Conservation (phyloP, 2,329 filamentous ascomycete species). For the Trichophyton rubrum region DNA sequence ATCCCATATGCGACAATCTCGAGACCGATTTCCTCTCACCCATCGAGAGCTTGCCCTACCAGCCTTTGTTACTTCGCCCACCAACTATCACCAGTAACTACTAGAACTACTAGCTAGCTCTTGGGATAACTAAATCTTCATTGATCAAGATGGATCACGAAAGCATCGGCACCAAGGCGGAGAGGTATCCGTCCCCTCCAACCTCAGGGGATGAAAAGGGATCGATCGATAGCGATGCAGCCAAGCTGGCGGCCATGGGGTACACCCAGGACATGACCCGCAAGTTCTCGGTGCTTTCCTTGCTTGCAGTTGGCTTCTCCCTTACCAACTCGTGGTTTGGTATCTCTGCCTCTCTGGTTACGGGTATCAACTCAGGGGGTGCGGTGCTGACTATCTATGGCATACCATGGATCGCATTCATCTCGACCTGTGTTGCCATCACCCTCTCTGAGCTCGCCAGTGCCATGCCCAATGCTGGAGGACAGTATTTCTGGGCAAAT, state of each 20-base stretch:
- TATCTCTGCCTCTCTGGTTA: slow-evolving; percentile 38
- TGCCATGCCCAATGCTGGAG: slow-evolving; percentile 40
- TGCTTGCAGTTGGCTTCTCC: slow-evolving; percentile 40
- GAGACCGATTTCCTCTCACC: not conserved
- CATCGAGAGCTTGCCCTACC: not conserved
- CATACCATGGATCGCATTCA: slow-evolving; percentile 35
- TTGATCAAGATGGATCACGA: slow-evolving; percentile 3
- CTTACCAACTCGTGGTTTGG: slow-evolving; percentile 43
- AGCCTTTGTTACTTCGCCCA: not conserved
- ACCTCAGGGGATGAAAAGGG: not conserved
- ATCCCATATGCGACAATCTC: not conserved
- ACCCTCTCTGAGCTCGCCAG: slow-evolving; percentile 38
- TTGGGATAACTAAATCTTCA: too few relatives aligned
- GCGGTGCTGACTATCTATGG: slow-evolving; percentile 40
- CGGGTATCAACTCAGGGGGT: slow-evolving; percentile 40
- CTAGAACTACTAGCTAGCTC: too few relatives aligned
- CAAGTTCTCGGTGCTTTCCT: slow-evolving; percentile 38
- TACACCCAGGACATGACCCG: slow-evolving; percentile 37
- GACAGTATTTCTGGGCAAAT: slow-evolving; percentile 42
- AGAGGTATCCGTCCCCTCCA: not conserved
- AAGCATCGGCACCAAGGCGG: not conserved
- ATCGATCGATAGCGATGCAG: slow-evolving; percentile 26
- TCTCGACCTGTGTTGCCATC: slow-evolving; percentile 36
- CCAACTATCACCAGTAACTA: not conserved
- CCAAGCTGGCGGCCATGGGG: slow-evolving; percentile 37